Evolutionary conservation across 495 filamentous ascomycete genomes (phyloP), one percentile per base, ranked within the genome.

Genomic region (Penicillium cataractarum): DNA sequence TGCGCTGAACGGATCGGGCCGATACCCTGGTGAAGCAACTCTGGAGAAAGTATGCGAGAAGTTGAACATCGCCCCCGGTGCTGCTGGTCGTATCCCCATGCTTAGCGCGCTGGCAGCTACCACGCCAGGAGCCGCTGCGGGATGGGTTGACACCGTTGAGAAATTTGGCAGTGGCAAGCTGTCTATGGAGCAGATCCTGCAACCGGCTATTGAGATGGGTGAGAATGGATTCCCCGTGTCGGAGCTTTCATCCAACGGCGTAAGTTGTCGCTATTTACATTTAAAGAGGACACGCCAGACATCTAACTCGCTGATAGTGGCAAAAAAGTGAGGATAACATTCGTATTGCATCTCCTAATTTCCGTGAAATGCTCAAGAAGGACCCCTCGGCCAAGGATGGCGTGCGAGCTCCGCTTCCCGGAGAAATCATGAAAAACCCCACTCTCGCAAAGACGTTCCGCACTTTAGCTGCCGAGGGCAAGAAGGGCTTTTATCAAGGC

Each of bases 111-210:
- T 96, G 69, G 83, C 91, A 3, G 91, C 91, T 1, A 96, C 92
- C 3, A 90, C 92, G 0, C 95, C 95, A 0, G 95, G 95, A 8
- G 92, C 96, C 7, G 87, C 96, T 12, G 96, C 93, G 7, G 95
- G 96, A 3, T 99, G 96, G 95, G 87, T 91, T 33, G 95, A 99
- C 74, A 89, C 88, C 0, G 82, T 98, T n/a, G 87, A 93, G 76
- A 88, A 84, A 51, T 97, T 98, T 74, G 95, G 95, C 4, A 97
- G 92, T 71, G 91, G 92, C 3, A 96, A 90, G 75, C 60, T 98
- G 29, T 85, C 81, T 0, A 60, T 99, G 74, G 81, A 86, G 68
- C 86, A 97, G 70, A 89, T 98, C 49, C 77, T 99, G 26, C 80
- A 78, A 37, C 94, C 95, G 12, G 95, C 91, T 0, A 92, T 97